Evolutionary conservation across 441 rosid genomes (phyloP), one percentile per base, ranked within the genome.

Genomic region (Manihot esculenta): DNA sequence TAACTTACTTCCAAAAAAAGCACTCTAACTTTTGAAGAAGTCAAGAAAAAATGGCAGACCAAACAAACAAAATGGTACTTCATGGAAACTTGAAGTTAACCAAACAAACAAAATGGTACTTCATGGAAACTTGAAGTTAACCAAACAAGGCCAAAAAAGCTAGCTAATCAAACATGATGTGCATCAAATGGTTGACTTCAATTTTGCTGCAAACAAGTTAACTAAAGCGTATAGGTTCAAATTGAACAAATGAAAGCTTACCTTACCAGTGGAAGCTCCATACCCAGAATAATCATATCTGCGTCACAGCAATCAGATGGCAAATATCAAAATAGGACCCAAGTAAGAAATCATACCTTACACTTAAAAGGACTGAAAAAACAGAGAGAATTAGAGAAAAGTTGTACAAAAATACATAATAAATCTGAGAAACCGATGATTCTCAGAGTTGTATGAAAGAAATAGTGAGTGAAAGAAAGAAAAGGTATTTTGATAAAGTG

Each of bases 261-360:
- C 99, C 92, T 89, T 93, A 66, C 98, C 99, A 9, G 95, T 82
- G 41, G 99, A 95, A 17, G 94, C 96, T 64, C 99, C 99, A 81
- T 95, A 95, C 45, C 99, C 99, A 49, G 99, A 93, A 86, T 95
- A 95, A 76, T 95, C 99, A 72, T 95, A 95, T 71, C 99, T 91
- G 91, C 81, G 80, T 54, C 61, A 56, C 57, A 57, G 72, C 68
- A 72, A 54, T 51, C 38, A 73, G 57, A 72, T 67, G 23, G 53
- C n/a, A 38, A 54, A 62, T 54, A 64, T 71, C 41, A 76, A 1
- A 74, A 45, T 64, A 57, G 57, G 64, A 17, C 26, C 30, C 74
- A 44, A 72, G 53, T 70, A 55, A 70, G 65, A 56, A 64, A 72
- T 57, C 18, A 27, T 18, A 33, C 13, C 20, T 6, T 38, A 20